Conservation (phyloP, 75 land plant species). For the Pinus tabuliformis region DNA sequence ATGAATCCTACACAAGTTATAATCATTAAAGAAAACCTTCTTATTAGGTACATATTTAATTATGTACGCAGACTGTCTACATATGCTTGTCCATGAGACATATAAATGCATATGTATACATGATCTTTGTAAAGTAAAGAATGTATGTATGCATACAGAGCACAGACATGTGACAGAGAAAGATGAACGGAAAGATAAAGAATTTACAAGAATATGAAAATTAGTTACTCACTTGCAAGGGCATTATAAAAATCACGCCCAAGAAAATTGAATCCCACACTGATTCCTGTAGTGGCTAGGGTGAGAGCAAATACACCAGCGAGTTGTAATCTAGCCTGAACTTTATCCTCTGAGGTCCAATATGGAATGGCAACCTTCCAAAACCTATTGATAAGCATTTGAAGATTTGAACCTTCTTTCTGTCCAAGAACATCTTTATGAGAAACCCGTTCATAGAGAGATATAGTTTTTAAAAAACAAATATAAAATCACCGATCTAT, state of each 20-base stretch:
- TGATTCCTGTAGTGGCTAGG: slow-evolving; percentile 91
- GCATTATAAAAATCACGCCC: slow-evolving; percentile 98
- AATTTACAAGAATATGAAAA: slow-evolving; percentile 1
- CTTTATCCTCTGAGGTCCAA: slow-evolving; percentile 95
- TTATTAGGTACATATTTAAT: not conserved
- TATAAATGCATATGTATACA: not conserved
- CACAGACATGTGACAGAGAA: not conserved
- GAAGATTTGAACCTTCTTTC: slow-evolving; percentile 48
- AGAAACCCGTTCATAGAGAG: not conserved
- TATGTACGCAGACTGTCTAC: not conserved
- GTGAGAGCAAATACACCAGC: slow-evolving; percentile 90
- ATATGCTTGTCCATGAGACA: not conserved
- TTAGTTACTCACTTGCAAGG: slow-evolving; percentile 68
- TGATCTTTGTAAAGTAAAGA: not conserved
- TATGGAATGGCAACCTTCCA: slow-evolving; percentile 99
- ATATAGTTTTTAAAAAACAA: not conserved
- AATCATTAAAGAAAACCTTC: not conserved
- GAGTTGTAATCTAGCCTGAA: slow-evolving; percentile 75
- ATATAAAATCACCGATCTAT: not conserved
- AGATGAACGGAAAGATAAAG: not conserved
- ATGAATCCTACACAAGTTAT: not conserved
- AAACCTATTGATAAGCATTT: slow-evolving; percentile 68
- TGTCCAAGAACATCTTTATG: slow-evolving; percentile 7
- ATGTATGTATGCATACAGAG: not conserved
- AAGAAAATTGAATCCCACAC: slow-evolving; percentile 96